Evolutionary conservation across 2,329 filamentous ascomycete species (phyloP).

Genomic region (Bipolaris victoriae): DNA sequence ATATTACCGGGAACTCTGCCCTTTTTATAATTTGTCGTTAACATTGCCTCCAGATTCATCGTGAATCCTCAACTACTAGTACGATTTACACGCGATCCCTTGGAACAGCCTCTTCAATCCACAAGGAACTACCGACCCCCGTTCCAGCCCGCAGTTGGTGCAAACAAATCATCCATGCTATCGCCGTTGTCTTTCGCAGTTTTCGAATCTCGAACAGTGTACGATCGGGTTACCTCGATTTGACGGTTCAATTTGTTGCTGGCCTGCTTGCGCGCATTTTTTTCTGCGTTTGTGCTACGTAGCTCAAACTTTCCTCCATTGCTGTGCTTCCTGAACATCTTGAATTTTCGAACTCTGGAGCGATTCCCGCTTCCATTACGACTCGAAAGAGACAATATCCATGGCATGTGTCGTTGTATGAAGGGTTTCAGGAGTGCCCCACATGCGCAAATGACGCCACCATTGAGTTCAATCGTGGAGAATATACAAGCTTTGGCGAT

Average conservation of each 20-base stretch:
- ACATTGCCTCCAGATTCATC: not conserved
- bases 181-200: constrained; percentile 8
- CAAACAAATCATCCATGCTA: constrained; percentile 23
- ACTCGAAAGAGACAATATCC: constrained; percentile 18
- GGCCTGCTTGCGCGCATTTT: not conserved
- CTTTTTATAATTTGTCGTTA: not conserved
- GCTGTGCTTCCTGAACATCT: constrained; percentile 10
- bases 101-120: not conserved
- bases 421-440: constrained; percentile 26
- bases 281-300: constrained; percentile 4
- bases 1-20: not conserved
- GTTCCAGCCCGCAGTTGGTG: constrained; percentile 11
- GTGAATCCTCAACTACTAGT: not conserved
- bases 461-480: constrained; percentile 27
- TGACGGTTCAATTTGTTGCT: constrained; percentile 3
- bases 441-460: constrained; percentile 27
- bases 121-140: constrained; percentile 2
- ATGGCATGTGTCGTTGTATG: constrained; percentile 20
- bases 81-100: not conserved
- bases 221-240: constrained; percentile 19
- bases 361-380: constrained; percentile 7
- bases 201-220: constrained; percentile 13
- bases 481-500: constrained; percentile 27
- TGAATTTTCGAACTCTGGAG: constrained; percentile 16
- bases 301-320: constrained; percentile 13